Base-by-base conservation (phyloP, 2,329 filamentous ascomycete species). In the Hypocreales sp. region DNA sequence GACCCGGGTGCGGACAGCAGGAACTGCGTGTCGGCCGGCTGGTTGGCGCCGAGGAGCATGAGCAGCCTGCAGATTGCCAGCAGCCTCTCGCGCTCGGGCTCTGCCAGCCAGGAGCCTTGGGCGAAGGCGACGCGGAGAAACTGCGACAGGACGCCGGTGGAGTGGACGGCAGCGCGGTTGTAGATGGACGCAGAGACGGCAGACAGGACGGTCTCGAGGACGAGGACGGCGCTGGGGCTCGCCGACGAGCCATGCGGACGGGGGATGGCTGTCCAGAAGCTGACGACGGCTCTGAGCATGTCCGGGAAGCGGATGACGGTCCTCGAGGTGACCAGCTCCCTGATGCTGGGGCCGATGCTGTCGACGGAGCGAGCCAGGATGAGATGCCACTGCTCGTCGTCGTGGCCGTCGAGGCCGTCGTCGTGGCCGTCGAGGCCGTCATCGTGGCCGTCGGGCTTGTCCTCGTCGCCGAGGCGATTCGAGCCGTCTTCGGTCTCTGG, bases 21-120 rank as follows among this genome's bases (percentile, higher is more conserved):
- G 34, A 77, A 73, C 42, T 86, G 76, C 11, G 82, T 81, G 56
- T 94, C 84, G 24, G 81, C 72, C n/a, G 93, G 67, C 33, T 66
- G 66, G 42, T 75, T 79, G 38, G 92, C 69, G 13, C 90, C 87
- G 35, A 90, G 62, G 31, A 70, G 58, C 59, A 82, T 71, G 45
- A 92, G 55, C 49, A 63, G 62, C 36, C 67, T 67, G 42, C 79
- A 86, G 15, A 92, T 61, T 14, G 67, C 60, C 36, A 76, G 58
- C 13, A 83, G 66, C 10, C 72, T 58, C 15, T 58, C 48, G 39
- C 59, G 63, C 44, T 84, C 78, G 4, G 55, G 45, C 15, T 58
- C 45, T 10, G 61, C 60, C 17, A 80, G 55, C 10, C 52, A 60
- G 5, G 14, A 25, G 26, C 60, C 56, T 4, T 50, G 35, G 12